Base-by-base conservation (phyloP, 1,139 yeast species). In the Kluyveromyces sp. region DNA sequence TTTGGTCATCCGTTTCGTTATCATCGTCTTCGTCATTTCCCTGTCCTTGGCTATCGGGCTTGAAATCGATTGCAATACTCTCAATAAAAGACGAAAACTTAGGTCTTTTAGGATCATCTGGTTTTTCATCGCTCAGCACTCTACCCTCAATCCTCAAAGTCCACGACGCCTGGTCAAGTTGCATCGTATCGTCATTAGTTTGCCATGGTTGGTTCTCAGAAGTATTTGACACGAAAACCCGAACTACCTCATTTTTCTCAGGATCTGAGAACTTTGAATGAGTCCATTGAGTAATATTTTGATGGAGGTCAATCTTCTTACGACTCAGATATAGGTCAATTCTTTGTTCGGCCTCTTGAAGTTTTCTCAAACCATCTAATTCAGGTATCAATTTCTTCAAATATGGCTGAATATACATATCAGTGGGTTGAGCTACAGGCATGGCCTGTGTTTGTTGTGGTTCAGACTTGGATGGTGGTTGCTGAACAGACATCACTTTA, bases 171-270 rank as follows among this genome's bases (percentile, higher is more conserved):
- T 45, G 42, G 4, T 30, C 38, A 62, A 5, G 94, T 78, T 43
- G 73, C 78, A 15, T 48, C 63, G 48, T 41, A 57, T 53, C 48
- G 46, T 55, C 59, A 26, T 45, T 38, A 56, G 64, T 45, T 62
- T 90, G 97, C 98, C 98, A 92, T 41, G 94, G 88, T 67, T 92
- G 97, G 63, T 87, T 86, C 52, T 81, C 85, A 39, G 84, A 73
- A 2, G 88, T 83, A 63, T 87, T 89, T 58, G 92, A 88, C 32
- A 94, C 72, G 61, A 83, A 92, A 27, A 92, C 77, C 49, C 98
- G 77, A 59, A 92, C 72, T 25, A 46, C 44, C 36, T 48, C 51
- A 34, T 40, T 47, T 10, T 37, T 39, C 31, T 43, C 47, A 34
- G 47, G 46, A 25, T 42, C 48, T 43, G 50, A 35, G 44, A 30